phyloP scores from a whole-genome alignment of 305 asterid species.

The Fraxinus nigra region DNA sequence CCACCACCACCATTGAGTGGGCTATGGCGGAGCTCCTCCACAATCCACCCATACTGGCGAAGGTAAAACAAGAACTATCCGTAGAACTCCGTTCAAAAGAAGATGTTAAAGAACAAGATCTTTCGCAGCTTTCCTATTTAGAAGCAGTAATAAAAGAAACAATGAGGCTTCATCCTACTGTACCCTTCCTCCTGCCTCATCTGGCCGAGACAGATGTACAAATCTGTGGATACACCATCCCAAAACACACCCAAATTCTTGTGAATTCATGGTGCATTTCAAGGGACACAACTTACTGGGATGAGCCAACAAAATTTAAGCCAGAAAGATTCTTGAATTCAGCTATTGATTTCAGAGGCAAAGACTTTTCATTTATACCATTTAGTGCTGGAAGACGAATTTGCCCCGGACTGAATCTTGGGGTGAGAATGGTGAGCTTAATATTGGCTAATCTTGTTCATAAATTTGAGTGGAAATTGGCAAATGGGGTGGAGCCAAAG shows the following conservation, averaged over 20 bases:
- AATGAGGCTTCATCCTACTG: constrained; percentile 31
- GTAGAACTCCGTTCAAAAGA: neutral
- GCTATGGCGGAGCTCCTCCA: constrained; percentile 34
- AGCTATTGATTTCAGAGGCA: constrained; percentile 25
- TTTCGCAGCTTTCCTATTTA: constrained; percentile 27
- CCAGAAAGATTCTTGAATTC: constrained; percentile 29
- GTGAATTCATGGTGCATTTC: constrained; percentile 35
- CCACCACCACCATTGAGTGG: constrained; percentile 34
- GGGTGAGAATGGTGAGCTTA: constrained; percentile 24
- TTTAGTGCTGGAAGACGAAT: constrained; percentile 34
- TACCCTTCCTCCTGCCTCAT: constrained; percentile 35
- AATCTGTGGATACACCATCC: constrained; percentile 26
- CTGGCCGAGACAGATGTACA: constrained; percentile 17
- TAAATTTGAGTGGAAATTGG: constrained; percentile 34
- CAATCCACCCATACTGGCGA: constrained; percentile 19
- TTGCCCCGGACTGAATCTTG: constrained; percentile 32
- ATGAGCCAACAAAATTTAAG: constrained; percentile 21
- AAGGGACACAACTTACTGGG: constrained; percentile 26
- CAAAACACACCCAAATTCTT: constrained; percentile 27
- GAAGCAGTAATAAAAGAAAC: constrained; percentile 36
- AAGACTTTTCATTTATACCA: constrained; percentile 25
- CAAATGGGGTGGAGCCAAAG: constrained; percentile 20
- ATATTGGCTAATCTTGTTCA: constrained; percentile 31
- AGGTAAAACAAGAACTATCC: constrained; percentile 22
- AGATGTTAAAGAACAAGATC: constrained; percentile 24